Base-by-base conservation (phyloP, 2,329 filamentous ascomycete species). In the Claviceps pazoutovae region DNA sequence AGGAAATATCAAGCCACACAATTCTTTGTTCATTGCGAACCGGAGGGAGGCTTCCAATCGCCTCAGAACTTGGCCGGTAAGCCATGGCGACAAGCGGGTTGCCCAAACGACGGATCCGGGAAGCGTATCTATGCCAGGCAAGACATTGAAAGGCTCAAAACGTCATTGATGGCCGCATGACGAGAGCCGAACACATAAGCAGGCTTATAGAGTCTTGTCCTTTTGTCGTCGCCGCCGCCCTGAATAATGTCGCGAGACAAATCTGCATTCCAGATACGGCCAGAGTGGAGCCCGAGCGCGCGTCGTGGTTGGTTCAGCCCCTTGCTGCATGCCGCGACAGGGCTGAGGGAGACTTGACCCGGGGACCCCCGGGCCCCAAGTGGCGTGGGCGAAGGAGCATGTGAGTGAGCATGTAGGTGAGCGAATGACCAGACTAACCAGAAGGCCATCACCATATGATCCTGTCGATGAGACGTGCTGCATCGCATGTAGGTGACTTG, bases 311-410 rank as follows among this genome's bases (percentile, higher is more conserved):
- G 54, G 49, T 41, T 45, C 38, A n/a, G 30, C 6, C 37, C 41
- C 44, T 13, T 37, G 7, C 42, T 54, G 47, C 58, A 56, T 59
- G 49, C 56, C 58, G 48, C 17, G 30, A 46, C 38, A 46, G 36
- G 55, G 53, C 56, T 51, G 41, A 51, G n/a, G 13, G 42, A 11
- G 42, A 44, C 42, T 34, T 34, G 30, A 34, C 30, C 30, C 9
- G 26, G 26, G 3, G 8, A 9, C 19, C 19, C 19, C 19, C 19
- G 19, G 3, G 4, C 3, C 26, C 8, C 26, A 30, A 30, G 26
- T 30, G 26, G 26, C 26, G 30, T 34, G 30, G 30, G 30, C 30
- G 30, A 34, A 34, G 30, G 9, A 34, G 9, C 30, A 11, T 34
- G 30, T 11, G 30, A 34, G 30, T 34, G 30, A 34, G 4, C 11